Evolutionary conservation across 129 eudicot species (phyloP).

Genomic region (Glebionis coronaria): DNA sequence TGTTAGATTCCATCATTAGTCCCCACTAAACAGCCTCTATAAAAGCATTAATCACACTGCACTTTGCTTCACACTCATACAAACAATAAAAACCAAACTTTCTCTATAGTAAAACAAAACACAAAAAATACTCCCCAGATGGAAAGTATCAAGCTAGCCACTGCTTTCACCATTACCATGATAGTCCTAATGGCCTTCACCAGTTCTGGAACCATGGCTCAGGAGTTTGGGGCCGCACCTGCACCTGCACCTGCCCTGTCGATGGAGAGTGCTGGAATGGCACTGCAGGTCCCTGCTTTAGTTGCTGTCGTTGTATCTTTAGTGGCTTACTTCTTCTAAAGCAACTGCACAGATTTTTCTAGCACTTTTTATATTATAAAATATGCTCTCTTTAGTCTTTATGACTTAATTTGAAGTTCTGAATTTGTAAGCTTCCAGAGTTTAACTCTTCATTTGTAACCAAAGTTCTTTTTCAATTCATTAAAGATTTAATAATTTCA

Average conservation of each 20-base stretch:
- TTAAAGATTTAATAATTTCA: background rate
- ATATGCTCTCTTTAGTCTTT: background rate
- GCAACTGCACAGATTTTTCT: background rate
- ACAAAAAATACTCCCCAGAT: conserved; percentile 11
- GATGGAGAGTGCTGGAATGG: conserved; percentile 40
- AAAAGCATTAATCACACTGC: conserved; percentile 15
- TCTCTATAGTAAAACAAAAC: background rate
- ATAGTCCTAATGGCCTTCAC: conserved; percentile 27
- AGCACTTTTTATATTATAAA: too few relatives aligned
- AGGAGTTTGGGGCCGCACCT: conserved; percentile 35
- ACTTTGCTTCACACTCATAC: conserved; percentile 16
- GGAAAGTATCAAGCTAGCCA: conserved; percentile 37
- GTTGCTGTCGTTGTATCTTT: conserved; percentile 33
- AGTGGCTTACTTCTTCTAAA: conserved; percentile 35
- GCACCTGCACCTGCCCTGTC: conserved; percentile 41
- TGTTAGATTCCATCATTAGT: conserved; percentile 31
- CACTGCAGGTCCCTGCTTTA: conserved; percentile 32
- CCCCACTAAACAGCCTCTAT: conserved; percentile 21
- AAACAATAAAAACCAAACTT: background rate
- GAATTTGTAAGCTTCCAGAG: conserved; percentile 14
- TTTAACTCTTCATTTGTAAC: conserved; percentile 13
- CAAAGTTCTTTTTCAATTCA: background rate
- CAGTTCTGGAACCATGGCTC: conserved; percentile 28
- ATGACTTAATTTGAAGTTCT: background rate
- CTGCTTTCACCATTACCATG: conserved; percentile 25